Base-by-base conservation (phyloP, 768 basidiomycete genomes). In the Boletellus emodensis region DNA sequence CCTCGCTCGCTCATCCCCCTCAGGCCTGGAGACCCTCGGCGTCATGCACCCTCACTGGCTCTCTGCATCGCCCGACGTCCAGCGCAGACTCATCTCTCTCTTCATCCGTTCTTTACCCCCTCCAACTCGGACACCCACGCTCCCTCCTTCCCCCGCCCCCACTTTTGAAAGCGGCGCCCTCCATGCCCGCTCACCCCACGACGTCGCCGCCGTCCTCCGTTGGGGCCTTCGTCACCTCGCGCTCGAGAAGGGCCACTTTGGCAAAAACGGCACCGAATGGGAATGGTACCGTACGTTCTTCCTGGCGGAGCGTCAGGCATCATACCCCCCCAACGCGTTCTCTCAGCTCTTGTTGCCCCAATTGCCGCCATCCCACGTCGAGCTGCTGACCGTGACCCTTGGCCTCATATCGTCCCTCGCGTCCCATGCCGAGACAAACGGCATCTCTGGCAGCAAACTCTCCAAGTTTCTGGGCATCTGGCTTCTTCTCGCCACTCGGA, bases 41-140 rank as follows among this genome's bases (percentile, higher is more conserved):
- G 75, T 91, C 40, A 91, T 91, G 86, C 85, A 86, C 59, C 87
- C 90, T 6, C 85, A 90, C 63, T 91, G 86, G 88, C 75, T 85
- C 64, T 84, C 87, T 36, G 76, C 88, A 9, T 88, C 85, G 6
- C 80, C 80, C 8, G 78, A 81, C 10, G 68, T 77, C n/a, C 89
- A 91, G 65, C 81, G 71, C 56, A 74, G 66, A 54, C 81, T 91
- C 30, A 80, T 90, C 49, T 85, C 85, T 15, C 77, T 62, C 22
- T 90, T 84, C 71, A 73, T 91, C 53, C 78, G 77, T 55, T 86
- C 86, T 1, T 73, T 85, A 66, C 71, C 74, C 56, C 61, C 75
- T 40, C 71, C 20, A 20, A 20, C 2, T 20, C 20, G 20, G 20
- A 20, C 20, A 20, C 20, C 75, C 62, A 74, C 78, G 14, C 76